Evolutionary conservation across 1,284 basidiomycete genomes (phyloP).

Genomic region (Ceratobasidium sp.): DNA sequence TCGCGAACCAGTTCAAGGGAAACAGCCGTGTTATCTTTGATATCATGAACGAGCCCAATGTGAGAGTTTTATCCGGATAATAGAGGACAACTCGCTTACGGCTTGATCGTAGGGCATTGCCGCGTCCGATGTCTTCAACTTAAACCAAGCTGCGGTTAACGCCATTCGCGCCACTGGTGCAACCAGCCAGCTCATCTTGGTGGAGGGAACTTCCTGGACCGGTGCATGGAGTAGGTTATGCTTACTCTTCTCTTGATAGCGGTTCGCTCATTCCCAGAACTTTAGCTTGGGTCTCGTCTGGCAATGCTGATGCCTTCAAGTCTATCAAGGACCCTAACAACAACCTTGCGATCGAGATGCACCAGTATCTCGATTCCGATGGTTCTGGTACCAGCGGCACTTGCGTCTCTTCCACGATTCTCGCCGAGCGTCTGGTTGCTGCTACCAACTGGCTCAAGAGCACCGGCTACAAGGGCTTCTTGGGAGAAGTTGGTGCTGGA

Average conservation of each 20-base stretch:
- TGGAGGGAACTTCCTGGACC: slow-evolving; percentile 53
- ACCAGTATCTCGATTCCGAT: slow-evolving; percentile 73
- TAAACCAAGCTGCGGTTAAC: slow-evolving; percentile 71
- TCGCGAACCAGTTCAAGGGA: slow-evolving; percentile 56
- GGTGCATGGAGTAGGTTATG: slow-evolving; percentile 49
- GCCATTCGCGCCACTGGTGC: slow-evolving; percentile 67
- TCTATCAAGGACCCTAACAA: slow-evolving; percentile 65
- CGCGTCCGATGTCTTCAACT: slow-evolving; percentile 20
- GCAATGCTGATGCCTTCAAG: slow-evolving; percentile 62
- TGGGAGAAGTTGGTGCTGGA: slow-evolving; percentile 69
- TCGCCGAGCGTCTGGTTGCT: slow-evolving; percentile 61
- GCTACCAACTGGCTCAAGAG: slow-evolving; percentile 66
- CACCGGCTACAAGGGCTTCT: slow-evolving; percentile 67
- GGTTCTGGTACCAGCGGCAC: slow-evolving; percentile 63
- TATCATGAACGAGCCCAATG: slow-evolving; percentile 69
- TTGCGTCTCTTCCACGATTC: slow-evolving; percentile 67
- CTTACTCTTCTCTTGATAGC: not conserved
- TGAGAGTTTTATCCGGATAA: slow-evolving; percentile 50
- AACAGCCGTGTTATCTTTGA: slow-evolving; percentile 51
- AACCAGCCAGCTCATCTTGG: slow-evolving; percentile 60
- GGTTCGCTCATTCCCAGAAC: not conserved
- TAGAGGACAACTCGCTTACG: slow-evolving; percentile 52
- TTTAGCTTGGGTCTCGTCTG: slow-evolving; percentile 62
- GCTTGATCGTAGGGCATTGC: slow-evolving; percentile 12
- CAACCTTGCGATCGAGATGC: slow-evolving; percentile 71